Percentiles rank a stretch among this genome's conserved stretches.
phyloP scores from a whole-genome alignment of 1,284 basidiomycete genomes.

The Caloboletus firmus region DNA sequence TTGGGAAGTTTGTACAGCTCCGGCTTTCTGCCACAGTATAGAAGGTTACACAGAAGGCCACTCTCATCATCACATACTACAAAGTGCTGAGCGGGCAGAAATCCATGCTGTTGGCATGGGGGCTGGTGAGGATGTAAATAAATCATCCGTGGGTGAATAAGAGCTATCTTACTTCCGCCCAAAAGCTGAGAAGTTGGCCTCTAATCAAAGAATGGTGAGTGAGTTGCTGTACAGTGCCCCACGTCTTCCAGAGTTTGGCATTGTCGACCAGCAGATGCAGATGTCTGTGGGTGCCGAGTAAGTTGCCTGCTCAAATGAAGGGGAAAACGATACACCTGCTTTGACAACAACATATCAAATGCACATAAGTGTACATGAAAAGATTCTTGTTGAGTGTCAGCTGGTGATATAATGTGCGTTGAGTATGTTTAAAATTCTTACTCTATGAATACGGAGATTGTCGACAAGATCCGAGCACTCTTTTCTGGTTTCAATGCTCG shows the following conservation, averaged over 20 bases:
- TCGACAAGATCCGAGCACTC: conserved; percentile 14
- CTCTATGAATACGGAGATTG: conserved; percentile 23
- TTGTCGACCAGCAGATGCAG: conserved; percentile 5
- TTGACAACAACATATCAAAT: conserved; percentile 20
- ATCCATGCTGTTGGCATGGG: conserved; percentile 12
- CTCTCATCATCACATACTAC: conserved; percentile 16
- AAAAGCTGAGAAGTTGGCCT: conserved; percentile 10
- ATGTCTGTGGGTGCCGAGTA: conserved; percentile 6
- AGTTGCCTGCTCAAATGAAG: not conserved
- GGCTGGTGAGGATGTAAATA: conserved; percentile 12
- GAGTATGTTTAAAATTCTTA: conserved; percentile 8
- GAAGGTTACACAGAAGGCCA: conserved; percentile 21
- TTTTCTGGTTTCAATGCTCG: not conserved
- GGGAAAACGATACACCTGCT: conserved; percentile 1
- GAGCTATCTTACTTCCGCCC: conserved; percentile 7
- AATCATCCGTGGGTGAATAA: not conserved
- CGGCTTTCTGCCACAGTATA: conserved; percentile 21
- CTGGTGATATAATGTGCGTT: not conserved
- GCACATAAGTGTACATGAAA: conserved; percentile 27
- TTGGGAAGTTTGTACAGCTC: conserved; percentile 18
- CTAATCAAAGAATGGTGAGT: conserved; percentile 16
- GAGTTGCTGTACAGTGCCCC: conserved; percentile 23
- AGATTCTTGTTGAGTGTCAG: conserved; percentile 23
- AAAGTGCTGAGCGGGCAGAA: not conserved
- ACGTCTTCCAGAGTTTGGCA: conserved; percentile 16